Percentiles rank a stretch among this genome's conserved stretches.
phyloP scores from a whole-genome alignment of 176 grass and related monocot species.

The Pharus latifolius region DNA sequence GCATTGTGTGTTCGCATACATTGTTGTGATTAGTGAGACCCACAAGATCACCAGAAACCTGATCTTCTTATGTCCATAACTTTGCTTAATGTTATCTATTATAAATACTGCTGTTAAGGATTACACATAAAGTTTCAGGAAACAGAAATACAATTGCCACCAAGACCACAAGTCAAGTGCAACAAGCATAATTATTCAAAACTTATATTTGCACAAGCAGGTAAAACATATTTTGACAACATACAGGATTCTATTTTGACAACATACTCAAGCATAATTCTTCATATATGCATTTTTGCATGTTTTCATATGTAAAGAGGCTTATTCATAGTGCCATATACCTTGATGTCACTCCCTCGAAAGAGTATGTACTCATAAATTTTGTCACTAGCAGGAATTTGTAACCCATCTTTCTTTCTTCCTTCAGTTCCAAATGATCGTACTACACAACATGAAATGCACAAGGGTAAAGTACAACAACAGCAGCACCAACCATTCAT shows the following conservation, averaged over 20 bases:
- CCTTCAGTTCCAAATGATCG: conserved; percentile 89
- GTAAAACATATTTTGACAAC: neutral
- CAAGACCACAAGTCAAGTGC: too few species aligned
- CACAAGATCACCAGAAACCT: too few species aligned
- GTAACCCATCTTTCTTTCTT: conserved; percentile 71
- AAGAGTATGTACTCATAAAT: conserved; percentile 86
- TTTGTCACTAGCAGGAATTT: conserved; percentile 59
- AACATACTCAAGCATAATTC: too few species aligned
- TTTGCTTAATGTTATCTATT: too few species aligned
- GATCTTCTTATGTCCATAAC: too few species aligned
- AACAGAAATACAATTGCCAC: too few species aligned
- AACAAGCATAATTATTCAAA: neutral
- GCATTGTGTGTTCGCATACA: too few species aligned
- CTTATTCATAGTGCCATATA: neutral
- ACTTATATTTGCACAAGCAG: neutral
- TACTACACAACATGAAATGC: conserved; percentile 32
- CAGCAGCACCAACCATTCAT: neutral
- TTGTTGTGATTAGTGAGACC: too few species aligned
- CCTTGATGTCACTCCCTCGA: conserved; percentile 81
- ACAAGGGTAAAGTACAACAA: neutral
- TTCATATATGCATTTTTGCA: too few species aligned
- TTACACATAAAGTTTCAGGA: too few species aligned
- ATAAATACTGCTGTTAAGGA: too few species aligned
- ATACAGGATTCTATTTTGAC: neutral
- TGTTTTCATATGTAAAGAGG: neutral